Evolutionary conservation across 2,329 filamentous ascomycete genomes (phyloP), one percentile per base, ranked within the genome.

Genomic region (Rachicladosporium sp.): DNA sequence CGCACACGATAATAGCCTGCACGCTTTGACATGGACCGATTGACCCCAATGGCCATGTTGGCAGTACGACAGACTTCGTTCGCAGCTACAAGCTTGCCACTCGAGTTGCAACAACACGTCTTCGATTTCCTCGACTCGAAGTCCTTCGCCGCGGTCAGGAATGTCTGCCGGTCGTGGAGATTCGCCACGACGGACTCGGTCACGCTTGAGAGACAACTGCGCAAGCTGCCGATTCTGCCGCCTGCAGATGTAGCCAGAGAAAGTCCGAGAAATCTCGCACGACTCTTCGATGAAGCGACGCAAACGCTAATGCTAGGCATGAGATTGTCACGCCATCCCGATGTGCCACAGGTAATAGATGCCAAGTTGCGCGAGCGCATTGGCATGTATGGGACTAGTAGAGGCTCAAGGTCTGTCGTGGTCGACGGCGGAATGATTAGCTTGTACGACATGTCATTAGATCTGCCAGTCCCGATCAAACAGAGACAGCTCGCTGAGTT

Each of bases 81-180:
- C 35, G 41, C 51, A 34, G 49, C 51, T 4, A 52, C 51, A 8
- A 42, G 45, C 35, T 47, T 59, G 4, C 56, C 55, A 29, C 43
- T 58, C 9, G 56, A 59, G 39, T 44, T 59, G 29, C 56, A 56
- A 37, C 56, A 58, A 44, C 55, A 56, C 15, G 43, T 58, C 37
- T 59, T 55, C 46, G 41, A 46, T 19, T 51, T 46, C 42, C 50
- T 59, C 33, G 55, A 58, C 32, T 45, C 54, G 6, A 47, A 43
- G 33, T 55, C 55, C 3, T 59, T 58, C 46, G 51, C 52, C 38
- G 43, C 49, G 5, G 51, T 54, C 2, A 45, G 55, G 6, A 51
- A 47, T 32, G 53, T 57, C 12, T 58, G 55, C 49, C 51, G 48
- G 35, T 58, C 47, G 45, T 59, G 56, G 56, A 42, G 46, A n/a